These are phyloP conservation scores for Mortierella sp. DNA, from an alignment of 371 early-diverging fungal genomes.

Conservation along the genomic window DNA sequence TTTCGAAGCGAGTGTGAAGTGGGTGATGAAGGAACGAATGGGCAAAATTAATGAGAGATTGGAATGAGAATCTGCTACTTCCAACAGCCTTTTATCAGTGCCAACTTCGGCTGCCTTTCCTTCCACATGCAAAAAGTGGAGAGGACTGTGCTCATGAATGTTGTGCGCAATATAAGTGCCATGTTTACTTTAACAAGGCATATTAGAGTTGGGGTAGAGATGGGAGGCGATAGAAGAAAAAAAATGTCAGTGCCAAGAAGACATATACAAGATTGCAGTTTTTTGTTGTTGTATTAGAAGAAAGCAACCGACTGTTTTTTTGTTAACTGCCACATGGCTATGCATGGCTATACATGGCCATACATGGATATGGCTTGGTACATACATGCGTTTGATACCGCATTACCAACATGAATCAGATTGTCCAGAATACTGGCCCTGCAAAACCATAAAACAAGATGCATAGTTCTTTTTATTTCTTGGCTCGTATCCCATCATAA, in stretches of 20 bases:
- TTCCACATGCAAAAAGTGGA: neutral
- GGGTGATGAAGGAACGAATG: neutral
- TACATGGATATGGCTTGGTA: too few relatives aligned
- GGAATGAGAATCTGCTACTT: neutral
- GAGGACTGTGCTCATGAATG: constrained; percentile 8
- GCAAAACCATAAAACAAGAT: neutral
- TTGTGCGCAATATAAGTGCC: neutral
- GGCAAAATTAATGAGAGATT: neutral
- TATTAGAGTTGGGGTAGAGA: neutral
- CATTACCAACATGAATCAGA: neutral
- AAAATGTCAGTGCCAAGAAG: neutral
- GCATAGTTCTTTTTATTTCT: neutral
- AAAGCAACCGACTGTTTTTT: too few relatives aligned
- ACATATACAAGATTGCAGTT: constrained; percentile 5
- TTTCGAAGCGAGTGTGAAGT: neutral
- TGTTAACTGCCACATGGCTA: too few relatives aligned
- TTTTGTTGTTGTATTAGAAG: too few relatives aligned
- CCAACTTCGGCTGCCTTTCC: constrained; percentile 1
- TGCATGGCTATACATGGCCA: too few relatives aligned
- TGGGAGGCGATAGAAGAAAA: neutral
- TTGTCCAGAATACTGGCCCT: neutral
- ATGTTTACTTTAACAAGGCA: constrained; percentile 2
- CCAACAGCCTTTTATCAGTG: neutral
- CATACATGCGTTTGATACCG: neutral
- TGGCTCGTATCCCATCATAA: too few relatives aligned